Evolutionary conservation across 257 asterid species (phyloP), one percentile per base, ranked within the genome.

Genomic region (Ballota nigra): DNA sequence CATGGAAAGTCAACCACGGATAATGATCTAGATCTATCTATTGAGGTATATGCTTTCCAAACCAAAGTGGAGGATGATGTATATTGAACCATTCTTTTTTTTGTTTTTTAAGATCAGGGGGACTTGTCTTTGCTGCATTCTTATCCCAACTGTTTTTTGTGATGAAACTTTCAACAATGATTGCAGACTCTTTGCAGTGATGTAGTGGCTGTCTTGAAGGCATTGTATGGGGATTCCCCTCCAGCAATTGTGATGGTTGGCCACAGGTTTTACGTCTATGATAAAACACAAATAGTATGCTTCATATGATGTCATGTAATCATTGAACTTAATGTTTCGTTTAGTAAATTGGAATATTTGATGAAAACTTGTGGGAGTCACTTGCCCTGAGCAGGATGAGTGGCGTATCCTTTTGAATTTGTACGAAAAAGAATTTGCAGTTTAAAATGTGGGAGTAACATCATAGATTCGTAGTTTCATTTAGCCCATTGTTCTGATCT

Each of bases 181-280:
- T 59, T 78, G 75, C 90, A 94, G 99, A 88, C 91, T 63, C 76
- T 95, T 63, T 86, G 92, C 85, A 80, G 78, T 76, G 98, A 95
- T 57, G 94, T 95, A 22, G 74, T 95, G 75, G 91, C 95, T 78
- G 91, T 95, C 59, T 51, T 92, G 83, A 92, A 88, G 88, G 78
- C 91, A 45, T 84, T 91, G 89, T 95, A 84, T 73, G 94, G 94
- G 70, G 91, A 92, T 83, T 84, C 97, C 71, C 93, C 92, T 75
- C 97, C 99, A 65, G 97, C 99, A 56, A 80, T 95, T 81, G 94
- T 92, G 87, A 83, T 95, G 75, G 82, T 92, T 79, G 99, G 98
- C 66, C 99, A 95, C 92, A 95, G 97, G 99, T 95, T 69, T 43
- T 70, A 26, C 70, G 71, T 38, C 77, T 75, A 66, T 80, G 53